Evolutionary conservation across 2,329 filamentous ascomycete species (phyloP).

Genomic region (Boeremia lycopersici): DNA sequence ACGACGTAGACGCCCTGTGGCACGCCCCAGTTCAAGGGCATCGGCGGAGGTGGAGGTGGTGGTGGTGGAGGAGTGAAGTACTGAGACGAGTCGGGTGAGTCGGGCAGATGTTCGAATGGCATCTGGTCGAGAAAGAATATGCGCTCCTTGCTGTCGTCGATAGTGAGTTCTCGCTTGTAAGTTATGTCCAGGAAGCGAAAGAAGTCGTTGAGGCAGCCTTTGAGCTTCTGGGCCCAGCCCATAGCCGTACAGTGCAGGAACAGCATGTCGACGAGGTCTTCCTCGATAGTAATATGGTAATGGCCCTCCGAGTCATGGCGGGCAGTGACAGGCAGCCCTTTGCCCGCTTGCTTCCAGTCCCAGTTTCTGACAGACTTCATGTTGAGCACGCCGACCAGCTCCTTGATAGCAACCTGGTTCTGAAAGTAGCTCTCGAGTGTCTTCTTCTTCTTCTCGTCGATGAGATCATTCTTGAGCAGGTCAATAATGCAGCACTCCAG

Average conservation of each 20-base stretch:
- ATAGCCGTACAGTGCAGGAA: slow-evolving; percentile 33
- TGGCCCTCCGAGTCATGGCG: slow-evolving; percentile 30
- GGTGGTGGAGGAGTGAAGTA: not conserved
- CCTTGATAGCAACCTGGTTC: slow-evolving; percentile 27
- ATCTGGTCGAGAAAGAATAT: slow-evolving; percentile 30
- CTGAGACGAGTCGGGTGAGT: not conserved
- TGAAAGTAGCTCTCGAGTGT: slow-evolving; percentile 34
- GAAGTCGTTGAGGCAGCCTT: slow-evolving; percentile 14
- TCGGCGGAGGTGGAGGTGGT: not conserved
- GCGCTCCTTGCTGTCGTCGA: slow-evolving; percentile 12
- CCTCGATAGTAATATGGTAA: slow-evolving; percentile 32
- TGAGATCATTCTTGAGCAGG: slow-evolving; percentile 55
- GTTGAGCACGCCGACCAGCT: slow-evolving; percentile 32
- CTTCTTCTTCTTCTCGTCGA: slow-evolving; percentile 57
- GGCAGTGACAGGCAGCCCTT: slow-evolving; percentile 31
- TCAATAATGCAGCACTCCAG: slow-evolving; percentile 57
- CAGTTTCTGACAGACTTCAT: slow-evolving; percentile 33
- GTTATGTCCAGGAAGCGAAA: not conserved
- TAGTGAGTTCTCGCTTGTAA: not conserved
- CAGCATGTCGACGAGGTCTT: slow-evolving; percentile 37
- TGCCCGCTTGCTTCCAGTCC: slow-evolving; percentile 28
- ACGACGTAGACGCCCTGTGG: not conserved
- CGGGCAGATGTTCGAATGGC: not conserved
- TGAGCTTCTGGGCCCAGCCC: slow-evolving; percentile 31
- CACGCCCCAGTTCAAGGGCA: not conserved